Evolutionary conservation across 176 grass and related monocot species (phyloP), one percentile per base, ranked within the genome.

Genomic region (Paspalum vaginatum): DNA sequence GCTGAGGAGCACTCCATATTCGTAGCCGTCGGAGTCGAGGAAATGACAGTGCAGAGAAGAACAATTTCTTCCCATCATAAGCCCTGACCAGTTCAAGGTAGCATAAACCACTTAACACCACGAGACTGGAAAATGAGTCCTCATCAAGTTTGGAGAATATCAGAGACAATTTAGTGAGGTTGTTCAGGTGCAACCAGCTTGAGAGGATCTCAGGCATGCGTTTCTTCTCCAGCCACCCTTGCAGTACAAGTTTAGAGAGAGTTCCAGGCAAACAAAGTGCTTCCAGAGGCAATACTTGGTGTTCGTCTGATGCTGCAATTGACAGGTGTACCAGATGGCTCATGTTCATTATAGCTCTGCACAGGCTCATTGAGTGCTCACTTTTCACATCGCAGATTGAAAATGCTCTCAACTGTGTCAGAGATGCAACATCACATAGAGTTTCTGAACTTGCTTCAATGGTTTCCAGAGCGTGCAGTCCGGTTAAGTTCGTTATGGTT

Each of bases 61-160:
- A 9, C 14, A 55, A 55, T 55, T 6, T 54, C 6, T 54, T n/a
- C 7, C 52, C 52, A 20, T 54, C 6, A 0, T 53, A 53, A 20
- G 52, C 52, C 52, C 8, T 54, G 3, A 0, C 17, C 17, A 54
- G 17, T 0, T 20, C 0, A 54, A 54, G 17, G 2, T 0, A 8
- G 52, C 17, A n/a, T 20, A 54, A 55, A 55, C n/a, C n/a, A 55
- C 2, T 6, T 20, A 55, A 4, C 18, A 55, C 53, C 20, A n/a
- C 9, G 53, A 55, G 53, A 8, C 2, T 55, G 0, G 53, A 20
- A 54, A 54, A 54, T 54, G 86, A 81, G 58, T 84, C 65, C 13
- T 69, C 74, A 26, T 79, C 66, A 12, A 88, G 61, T 38, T 50
- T 57, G 42, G 65, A 83, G 38, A 68, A 75, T 5, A 6, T 21